Evolutionary conservation across 192 early-diverging fungal species (phyloP), one percentile per base, ranked within the genome.

Genomic region (Linnemannia schmuckeri): DNA sequence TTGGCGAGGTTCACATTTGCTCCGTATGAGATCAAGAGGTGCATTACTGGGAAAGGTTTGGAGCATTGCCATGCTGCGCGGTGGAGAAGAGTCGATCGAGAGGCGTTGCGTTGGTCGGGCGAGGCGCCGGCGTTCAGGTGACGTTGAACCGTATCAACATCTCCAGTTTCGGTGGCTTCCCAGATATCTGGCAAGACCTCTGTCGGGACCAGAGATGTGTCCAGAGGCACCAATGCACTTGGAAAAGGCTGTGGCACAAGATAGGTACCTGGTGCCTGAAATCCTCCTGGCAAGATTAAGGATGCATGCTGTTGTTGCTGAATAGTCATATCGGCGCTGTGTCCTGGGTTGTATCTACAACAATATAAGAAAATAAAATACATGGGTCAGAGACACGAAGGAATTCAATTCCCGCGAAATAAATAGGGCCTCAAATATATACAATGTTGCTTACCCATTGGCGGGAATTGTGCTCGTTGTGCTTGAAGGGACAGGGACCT

Each of bases 1-100:
- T 87, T 87, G 0, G 79, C 72, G 5, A 87, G 72, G 30, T 87
- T 87, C 46, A 87, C 85, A 18, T 87, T 87, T 12, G 85, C 85
- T 1, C 85, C 85, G 46, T 87, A 71, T 0, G 79, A 81, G 27
- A 87, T 87, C 72, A 87, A 47, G 71, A 87, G 72, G 22, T 68
- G 61, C 85, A 87, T 87, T 37, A 87, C 75, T 12, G 75, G 46
- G 57, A 68, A 78, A 10, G 85, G 85, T 24, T 73, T 49, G 46
- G 40, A 47, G 30, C 79, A 40, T 63, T 87, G 79, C 85, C 85
- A 87, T 3, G 85, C 85, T 1, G 85, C 61, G 2, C 80, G 30
- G 33, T 87, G 85, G 5, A 87, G 75, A 8, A 87, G 72, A 13
- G 85, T 87, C 30, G 85, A 87, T 27, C 76, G 75, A 4, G 79